Evolutionary conservation across 139 green algal genomes (phyloP).

Genomic region (Auxenochlorella pyrenoidosa): DNA sequence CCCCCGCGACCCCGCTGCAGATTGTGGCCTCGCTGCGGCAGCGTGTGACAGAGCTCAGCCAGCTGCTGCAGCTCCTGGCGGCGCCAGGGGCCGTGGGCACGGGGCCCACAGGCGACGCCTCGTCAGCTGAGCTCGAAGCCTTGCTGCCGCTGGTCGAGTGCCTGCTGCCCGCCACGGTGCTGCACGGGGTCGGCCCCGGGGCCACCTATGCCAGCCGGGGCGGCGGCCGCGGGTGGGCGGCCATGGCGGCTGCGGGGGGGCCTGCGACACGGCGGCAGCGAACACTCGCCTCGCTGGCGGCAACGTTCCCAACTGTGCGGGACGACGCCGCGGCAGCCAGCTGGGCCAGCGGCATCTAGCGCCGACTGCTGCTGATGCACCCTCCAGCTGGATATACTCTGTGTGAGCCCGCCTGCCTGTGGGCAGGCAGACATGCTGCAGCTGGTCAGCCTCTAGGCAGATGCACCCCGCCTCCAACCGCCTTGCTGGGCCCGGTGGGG

Average conservation of each 20-base stretch:
- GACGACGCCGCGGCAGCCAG: neutral
- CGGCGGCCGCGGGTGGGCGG: neutral
- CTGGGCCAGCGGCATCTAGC: neutral
- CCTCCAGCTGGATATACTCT: too few species aligned
- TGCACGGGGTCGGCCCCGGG: neutral
- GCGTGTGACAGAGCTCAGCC: neutral
- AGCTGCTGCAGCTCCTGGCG: neutral
- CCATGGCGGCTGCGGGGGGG: neutral
- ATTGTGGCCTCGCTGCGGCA: neutral
- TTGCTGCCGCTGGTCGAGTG: neutral
- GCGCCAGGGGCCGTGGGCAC: neutral
- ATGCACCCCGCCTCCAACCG: too few species aligned
- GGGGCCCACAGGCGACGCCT: neutral
- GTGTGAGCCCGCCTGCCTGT: too few species aligned
- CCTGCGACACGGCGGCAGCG: neutral
- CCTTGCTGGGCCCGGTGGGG: too few species aligned
- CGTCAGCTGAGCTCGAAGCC: neutral
- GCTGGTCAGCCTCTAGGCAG: too few species aligned
- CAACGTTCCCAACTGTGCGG: neutral
- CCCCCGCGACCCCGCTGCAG: neutral
- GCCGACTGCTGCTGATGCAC: too few species aligned
- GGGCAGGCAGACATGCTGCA: too few species aligned
- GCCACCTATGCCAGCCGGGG: neutral
- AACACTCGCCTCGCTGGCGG: neutral
- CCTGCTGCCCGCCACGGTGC: neutral